These are phyloP conservation scores for Fusarium pilosicola DNA, from an alignment of 2,329 filamentous ascomycete genomes.

Conservation along the genomic window DNA sequence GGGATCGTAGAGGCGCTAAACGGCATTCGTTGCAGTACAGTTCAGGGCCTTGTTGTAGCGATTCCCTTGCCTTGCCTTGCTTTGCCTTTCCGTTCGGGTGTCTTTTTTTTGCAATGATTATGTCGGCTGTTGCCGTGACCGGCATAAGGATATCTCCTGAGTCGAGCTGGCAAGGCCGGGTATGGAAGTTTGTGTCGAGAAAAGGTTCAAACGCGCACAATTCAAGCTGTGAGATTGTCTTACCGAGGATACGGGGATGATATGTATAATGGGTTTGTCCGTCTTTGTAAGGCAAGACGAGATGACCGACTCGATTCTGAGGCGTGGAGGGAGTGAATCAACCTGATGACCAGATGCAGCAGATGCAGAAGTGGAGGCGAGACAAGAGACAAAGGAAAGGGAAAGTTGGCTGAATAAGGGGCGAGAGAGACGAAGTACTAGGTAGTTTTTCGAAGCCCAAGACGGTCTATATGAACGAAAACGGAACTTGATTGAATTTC, in stretches of 20 bases:
- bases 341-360: constrained; percentile 15
- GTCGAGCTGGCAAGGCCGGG: constrained; percentile 13
- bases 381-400: constrained; percentile 1
- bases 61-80: not conserved
- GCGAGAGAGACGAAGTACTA: not conserved
- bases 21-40: constrained; percentile 42
- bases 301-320: constrained; percentile 6
- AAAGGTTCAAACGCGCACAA: not conserved
- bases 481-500: not conserved
- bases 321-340: constrained; percentile 21
- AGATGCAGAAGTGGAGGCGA: constrained; percentile 24
- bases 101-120: not conserved
- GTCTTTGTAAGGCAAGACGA: constrained; percentile 13
- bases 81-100: constrained; percentile 7
- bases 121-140: constrained; percentile 27
- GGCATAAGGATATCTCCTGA: constrained; percentile 15
- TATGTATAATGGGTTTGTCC: constrained; percentile 24
- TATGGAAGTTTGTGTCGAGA: not conserved
- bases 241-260: constrained; percentile 10
- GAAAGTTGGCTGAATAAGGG: not conserved
- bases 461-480: not conserved
- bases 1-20: constrained; percentile 45
- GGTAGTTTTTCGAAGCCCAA: not conserved
- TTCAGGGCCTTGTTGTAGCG: constrained; percentile 26
- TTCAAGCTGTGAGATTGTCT: constrained; percentile 24